Conservation (phyloP, 2,329 filamentous ascomycete species). For the Curvularia hawaiiensis region DNA sequence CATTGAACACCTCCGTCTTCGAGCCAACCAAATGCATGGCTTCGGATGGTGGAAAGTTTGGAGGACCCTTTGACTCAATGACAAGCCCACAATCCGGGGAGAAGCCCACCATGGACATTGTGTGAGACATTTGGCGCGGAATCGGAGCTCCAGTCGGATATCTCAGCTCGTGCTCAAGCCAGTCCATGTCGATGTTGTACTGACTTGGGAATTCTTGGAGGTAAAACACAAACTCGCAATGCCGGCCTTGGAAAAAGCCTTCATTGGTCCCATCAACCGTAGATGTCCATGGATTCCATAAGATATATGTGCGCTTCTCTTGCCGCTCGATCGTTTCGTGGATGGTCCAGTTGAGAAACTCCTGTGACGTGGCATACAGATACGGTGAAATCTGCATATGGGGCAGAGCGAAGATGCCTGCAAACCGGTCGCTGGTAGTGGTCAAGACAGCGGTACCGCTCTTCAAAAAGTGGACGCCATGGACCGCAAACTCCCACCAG, state of each 20-base stretch:
- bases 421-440: slow-evolving; percentile 85
- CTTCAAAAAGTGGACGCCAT: slow-evolving; percentile 85
- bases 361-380: slow-evolving; percentile 54
- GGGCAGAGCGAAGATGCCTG: slow-evolving; percentile 87
- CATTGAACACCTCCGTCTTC: slow-evolving; percentile 62
- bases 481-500: slow-evolving; percentile 78
- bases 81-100: slow-evolving; percentile 71
- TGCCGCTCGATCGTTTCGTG: slow-evolving; percentile 70
- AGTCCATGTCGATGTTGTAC: slow-evolving; percentile 48
- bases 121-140: slow-evolving; percentile 56
- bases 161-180: slow-evolving; percentile 64
- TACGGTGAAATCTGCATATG: slow-evolving; percentile 71
- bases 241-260: slow-evolving; percentile 69
- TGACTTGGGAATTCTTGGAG: slow-evolving; percentile 64
- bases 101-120: slow-evolving; percentile 66
- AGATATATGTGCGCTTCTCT: slow-evolving; percentile 60
- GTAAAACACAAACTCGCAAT: slow-evolving; percentile 90
- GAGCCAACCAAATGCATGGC: slow-evolving; percentile 60
- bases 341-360: slow-evolving; percentile 75
- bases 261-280: slow-evolving; percentile 62
- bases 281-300: slow-evolving; percentile 75
- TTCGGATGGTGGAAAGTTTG: slow-evolving; percentile 58
- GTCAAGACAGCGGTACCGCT: slow-evolving; percentile 80
- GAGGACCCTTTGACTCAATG: slow-evolving; percentile 64
- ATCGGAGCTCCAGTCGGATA: slow-evolving; percentile 63